phyloP scores from a whole-genome alignment of 768 basidiomycete species.

The Lentinula edodes region DNA sequence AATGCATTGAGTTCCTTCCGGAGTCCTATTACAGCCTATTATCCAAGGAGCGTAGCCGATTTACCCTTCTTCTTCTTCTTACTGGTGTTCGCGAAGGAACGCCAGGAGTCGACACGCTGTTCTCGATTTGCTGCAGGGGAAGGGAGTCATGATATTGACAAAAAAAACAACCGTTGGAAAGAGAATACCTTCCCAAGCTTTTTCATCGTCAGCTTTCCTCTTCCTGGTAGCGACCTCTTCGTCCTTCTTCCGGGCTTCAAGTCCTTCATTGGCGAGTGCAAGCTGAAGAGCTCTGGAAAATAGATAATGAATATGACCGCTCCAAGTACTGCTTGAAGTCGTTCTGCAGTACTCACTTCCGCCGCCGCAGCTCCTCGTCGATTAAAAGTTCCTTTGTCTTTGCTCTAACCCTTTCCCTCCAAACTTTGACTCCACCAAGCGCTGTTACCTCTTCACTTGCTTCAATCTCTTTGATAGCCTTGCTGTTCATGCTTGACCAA shows the following conservation, averaged over 20 bases:
- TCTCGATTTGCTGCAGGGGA: slow-evolving; percentile 58
- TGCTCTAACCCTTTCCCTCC: slow-evolving; percentile 39
- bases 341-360: slow-evolving; percentile 53
- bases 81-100: slow-evolving; percentile 52
- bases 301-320: background rate
- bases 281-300: slow-evolving; percentile 71
- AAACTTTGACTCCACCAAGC: background rate
- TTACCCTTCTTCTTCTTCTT: slow-evolving; percentile 83
- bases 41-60: slow-evolving; percentile 65
- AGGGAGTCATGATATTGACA: background rate
- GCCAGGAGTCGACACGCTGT: slow-evolving; percentile 81
- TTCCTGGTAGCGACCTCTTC: slow-evolving; percentile 75
- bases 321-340: background rate
- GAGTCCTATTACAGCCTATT: background rate
- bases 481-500: slow-evolving; percentile 42
- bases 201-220: slow-evolving; percentile 86
- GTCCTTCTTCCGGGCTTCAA: slow-evolving; percentile 91
- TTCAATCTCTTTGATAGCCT: background rate
- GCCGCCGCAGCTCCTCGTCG: slow-evolving; percentile 80
- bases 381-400: slow-evolving; percentile 83
- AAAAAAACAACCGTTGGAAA: background rate
- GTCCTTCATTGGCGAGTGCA: slow-evolving; percentile 86
- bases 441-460: background rate
- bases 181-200: slow-evolving; percentile 75
- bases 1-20: too few species aligned